Evolutionary conservation across 2,329 filamentous ascomycete genomes (phyloP).

Genomic region (Fusarium foetens): DNA sequence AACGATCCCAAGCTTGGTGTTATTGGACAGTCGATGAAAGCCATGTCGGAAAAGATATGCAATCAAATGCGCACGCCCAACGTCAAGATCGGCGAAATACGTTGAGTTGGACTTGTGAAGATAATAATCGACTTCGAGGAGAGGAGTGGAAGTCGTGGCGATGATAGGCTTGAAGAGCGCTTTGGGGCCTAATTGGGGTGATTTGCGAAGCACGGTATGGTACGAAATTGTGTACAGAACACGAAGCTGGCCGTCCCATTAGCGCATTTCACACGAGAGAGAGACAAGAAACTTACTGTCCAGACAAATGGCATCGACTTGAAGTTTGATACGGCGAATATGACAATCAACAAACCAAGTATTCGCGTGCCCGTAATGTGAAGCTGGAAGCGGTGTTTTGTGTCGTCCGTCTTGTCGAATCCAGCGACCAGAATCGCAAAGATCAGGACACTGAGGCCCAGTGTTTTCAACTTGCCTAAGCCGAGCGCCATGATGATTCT

Average conservation of each 20-base stretch:
- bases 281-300: neutral
- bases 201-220: neutral
- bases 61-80: neutral
- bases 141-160: neutral
- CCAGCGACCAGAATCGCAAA: neutral
- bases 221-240: neutral
- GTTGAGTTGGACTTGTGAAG: conserved; percentile 15
- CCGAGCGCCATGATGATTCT: neutral
- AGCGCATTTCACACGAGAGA: neutral
- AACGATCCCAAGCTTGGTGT: neutral
- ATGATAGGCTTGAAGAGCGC: neutral
- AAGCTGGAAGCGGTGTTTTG: neutral
- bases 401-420: neutral
- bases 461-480: neutral
- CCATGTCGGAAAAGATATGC: neutral
- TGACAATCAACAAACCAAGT: neutral
- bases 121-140: conserved; percentile 12
- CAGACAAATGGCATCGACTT: neutral
- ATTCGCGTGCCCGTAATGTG: neutral
- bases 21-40: neutral
- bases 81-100: conserved; percentile 15
- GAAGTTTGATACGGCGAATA: neutral
- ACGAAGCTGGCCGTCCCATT: neutral
- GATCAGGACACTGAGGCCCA: neutral
- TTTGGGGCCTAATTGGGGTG: neutral